Evolutionary conservation across 805 yeast genomes (phyloP).

Genomic region (Lipomyces sp.): DNA sequence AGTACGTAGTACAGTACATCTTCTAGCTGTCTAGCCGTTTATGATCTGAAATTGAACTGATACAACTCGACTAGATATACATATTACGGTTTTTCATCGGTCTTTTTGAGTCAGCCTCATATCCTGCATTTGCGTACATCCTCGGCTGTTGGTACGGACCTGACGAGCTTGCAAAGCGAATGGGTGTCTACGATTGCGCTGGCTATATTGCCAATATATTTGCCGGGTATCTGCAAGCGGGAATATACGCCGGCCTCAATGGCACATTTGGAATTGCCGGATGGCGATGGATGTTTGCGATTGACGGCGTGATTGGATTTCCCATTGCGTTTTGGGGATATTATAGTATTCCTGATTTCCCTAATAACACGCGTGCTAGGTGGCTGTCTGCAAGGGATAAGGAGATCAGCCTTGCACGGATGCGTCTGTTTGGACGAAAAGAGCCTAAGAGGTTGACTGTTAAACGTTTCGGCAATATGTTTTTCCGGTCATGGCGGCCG

Average conservation of each 20-base stretch:
- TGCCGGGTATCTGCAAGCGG: conserved; percentile 57
- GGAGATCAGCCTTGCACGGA: conserved; percentile 15
- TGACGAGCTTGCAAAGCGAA: conserved; percentile 33
- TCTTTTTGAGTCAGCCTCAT: conserved; percentile 34
- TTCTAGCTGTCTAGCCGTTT: no score
- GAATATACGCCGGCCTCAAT: conserved; percentile 45
- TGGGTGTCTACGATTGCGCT: conserved; percentile 31
- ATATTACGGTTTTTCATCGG: conserved; percentile 38
- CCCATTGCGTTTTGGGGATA: conserved; percentile 25
- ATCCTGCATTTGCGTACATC: conserved; percentile 33
- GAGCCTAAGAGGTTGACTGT: conserved; percentile 15
- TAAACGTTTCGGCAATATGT: conserved; percentile 16
- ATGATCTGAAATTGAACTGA: no score
- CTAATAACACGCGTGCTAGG: conserved; percentile 21
- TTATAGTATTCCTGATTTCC: conserved; percentile 24
- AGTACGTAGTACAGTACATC: no score
- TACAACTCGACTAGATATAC: no score
- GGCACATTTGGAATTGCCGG: conserved; percentile 44
- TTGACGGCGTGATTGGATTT: conserved; percentile 20
- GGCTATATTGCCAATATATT: conserved; percentile 33
- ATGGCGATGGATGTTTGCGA: conserved; percentile 28
- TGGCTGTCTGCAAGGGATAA: conserved; percentile 18
- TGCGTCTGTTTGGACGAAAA: conserved; percentile 13
- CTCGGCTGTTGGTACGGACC: conserved; percentile 36
- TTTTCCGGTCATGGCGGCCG: conserved; percentile 24